These are phyloP conservation scores for Gossypium trilobum DNA, from an alignment of 441 rosid genomes.

Conservation along the genomic window DNA sequence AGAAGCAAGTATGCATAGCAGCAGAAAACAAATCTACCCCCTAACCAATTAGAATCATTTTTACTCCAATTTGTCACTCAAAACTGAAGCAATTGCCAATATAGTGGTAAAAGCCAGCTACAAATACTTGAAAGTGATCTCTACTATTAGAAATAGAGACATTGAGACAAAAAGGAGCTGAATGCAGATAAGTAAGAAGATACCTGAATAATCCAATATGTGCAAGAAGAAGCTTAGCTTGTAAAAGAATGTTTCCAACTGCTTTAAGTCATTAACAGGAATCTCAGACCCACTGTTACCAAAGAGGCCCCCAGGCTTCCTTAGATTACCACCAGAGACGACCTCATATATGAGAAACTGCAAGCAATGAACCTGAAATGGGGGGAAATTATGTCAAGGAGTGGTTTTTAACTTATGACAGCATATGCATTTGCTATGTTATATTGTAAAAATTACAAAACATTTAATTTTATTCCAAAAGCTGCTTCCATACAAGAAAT, in stretches of 20 bases:
- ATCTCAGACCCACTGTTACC: constrained; percentile 98
- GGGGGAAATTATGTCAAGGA: neutral
- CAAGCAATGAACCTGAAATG: constrained; percentile 83
- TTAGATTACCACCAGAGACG: constrained; percentile 97
- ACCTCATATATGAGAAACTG: constrained; percentile 96
- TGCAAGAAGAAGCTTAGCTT: constrained; percentile 97
- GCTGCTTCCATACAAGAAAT: neutral
- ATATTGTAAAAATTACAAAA: neutral
- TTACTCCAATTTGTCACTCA: neutral
- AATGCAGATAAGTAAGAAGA: constrained; percentile 15
- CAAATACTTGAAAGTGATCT: neutral
- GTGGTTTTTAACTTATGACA: neutral
- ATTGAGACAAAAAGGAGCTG: neutral
- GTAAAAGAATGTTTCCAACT: constrained; percentile 91
- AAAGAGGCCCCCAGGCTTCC: constrained; percentile 98
- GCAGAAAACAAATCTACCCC: neutral
- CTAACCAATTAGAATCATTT: neutral
- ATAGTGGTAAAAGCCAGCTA: neutral
- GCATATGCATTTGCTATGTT: neutral
- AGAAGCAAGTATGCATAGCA: neutral
- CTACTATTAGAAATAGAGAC: neutral
- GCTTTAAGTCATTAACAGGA: constrained; percentile 88
- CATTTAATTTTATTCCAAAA: constrained; percentile 1
- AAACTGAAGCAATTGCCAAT: neutral
- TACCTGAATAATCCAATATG: constrained; percentile 90